Percentiles rank a stretch among this genome's conserved stretches.
phyloP scores from a whole-genome alignment of 1,284 basidiomycete species.

The Leccinum pseudoinsigne region DNA sequence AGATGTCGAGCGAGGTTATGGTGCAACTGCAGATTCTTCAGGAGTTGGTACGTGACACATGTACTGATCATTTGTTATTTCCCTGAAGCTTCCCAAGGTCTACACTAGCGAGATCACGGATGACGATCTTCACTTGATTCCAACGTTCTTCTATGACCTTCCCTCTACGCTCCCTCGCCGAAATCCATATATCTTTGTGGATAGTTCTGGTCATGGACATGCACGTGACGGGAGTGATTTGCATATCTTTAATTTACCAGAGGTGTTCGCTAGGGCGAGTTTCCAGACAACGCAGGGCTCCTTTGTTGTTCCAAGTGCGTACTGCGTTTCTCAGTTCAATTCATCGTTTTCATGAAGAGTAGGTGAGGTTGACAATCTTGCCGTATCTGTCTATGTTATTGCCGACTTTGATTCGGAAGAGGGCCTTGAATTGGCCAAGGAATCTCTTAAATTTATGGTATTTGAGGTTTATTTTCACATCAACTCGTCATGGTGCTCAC shows the following conservation, averaged over 20 bases:
- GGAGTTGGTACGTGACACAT: slow-evolving; percentile 52
- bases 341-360: slow-evolving; percentile 8
- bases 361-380: slow-evolving; percentile 37
- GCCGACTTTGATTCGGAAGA: slow-evolving; percentile 75
- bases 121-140: slow-evolving; percentile 49
- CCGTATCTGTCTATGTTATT: slow-evolving; percentile 66
- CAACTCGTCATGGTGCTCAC: slow-evolving; percentile 7
- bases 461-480: slow-evolving; percentile 19
- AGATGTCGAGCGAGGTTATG: slow-evolving; percentile 63
- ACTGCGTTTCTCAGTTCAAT: background rate
- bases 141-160: slow-evolving; percentile 89
- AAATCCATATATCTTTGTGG: slow-evolving; percentile 69
- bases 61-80: background rate
- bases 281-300: slow-evolving; percentile 18
- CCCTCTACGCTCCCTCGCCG: slow-evolving; percentile 69
- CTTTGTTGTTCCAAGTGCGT: slow-evolving; percentile 30
- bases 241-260: slow-evolving; percentile 27
- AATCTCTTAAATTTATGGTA: slow-evolving; percentile 69
- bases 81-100: slow-evolving; percentile 44
- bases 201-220: slow-evolving; percentile 24
- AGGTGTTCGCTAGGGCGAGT: slow-evolving; percentile 25
- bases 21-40: slow-evolving; percentile 70
- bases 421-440: slow-evolving; percentile 57
- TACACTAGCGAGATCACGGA: slow-evolving; percentile 66
- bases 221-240: slow-evolving; percentile 12